Base-by-base conservation (phyloP, 2,329 filamentous ascomycete genomes). In the Fusarium vanettenii region DNA sequence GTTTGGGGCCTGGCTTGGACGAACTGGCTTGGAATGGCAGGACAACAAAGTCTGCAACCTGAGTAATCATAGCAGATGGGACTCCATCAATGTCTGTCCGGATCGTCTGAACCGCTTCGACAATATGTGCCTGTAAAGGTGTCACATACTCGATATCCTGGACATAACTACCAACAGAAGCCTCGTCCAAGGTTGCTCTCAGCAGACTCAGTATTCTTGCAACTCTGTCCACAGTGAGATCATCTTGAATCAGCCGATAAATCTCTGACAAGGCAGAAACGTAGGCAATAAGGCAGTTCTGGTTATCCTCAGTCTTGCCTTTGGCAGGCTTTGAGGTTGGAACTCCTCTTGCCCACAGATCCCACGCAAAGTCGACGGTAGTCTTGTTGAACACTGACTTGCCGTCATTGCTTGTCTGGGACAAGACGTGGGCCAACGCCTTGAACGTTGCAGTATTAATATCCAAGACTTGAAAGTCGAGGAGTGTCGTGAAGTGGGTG, bases 201-300 rank as follows among this genome's bases (percentile, higher is more conserved):
- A 98, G 85, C 56, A 97, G 90, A 4, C 85, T 85, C 2, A 97
- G 87, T 82, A 97, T 92, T n/a, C 87, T 88, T 45, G 88, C 85
- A 10, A 95, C 90, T 56, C 89, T 88, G 4, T 91, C 87, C 0
- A 90, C 85, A 11, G 89, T 88, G 22, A 98, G 85, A 18, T 90
- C 88, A 9, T 87, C 84, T 67, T 92, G 88, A 57, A 95, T 90
- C 6, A 98, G 88, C 1, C 91, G 89, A 79, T 98, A 97, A 1
- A 98, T 88, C 76, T 97, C 92, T 66, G 91, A 87, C 45, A 97
- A 89, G 2, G 93, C 89, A 25, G 92, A 89, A 1, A 97, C 89
- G 84, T 98, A 98, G n/a, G 95, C 93, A 33, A 94, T 85, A n/a
- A 96, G 89, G 13, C 94, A 95, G 66, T 92, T 92, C 80, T 98